These are phyloP conservation scores for Candida montana DNA, from an alignment of 805 yeast species.

Conservation along the genomic window DNA sequence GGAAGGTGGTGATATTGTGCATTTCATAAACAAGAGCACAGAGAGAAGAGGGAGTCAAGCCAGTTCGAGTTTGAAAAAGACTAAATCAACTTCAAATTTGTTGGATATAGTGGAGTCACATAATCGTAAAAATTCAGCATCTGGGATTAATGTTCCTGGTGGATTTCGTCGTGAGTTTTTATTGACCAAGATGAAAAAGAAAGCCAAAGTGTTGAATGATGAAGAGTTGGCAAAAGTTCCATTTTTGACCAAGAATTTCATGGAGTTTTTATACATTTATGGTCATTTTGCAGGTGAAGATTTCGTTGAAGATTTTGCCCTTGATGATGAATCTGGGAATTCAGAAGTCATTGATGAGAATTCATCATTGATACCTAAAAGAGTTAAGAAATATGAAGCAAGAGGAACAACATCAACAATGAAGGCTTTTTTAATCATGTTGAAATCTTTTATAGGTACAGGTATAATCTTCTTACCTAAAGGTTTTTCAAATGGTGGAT, in stretches of 20 bases:
- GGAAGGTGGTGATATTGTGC: conserved; percentile 25
- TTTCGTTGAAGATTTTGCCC: conserved; percentile 59
- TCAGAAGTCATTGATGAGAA: conserved; percentile 24
- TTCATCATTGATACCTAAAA: conserved; percentile 22
- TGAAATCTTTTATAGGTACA: conserved; percentile 75
- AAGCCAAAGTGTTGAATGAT: conserved; percentile 16
- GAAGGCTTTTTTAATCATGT: conserved; percentile 64
- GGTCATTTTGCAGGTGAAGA: conserved; percentile 88
- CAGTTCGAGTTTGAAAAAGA: conserved; percentile 10
- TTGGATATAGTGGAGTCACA: conserved; percentile 8
- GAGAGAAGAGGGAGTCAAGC: not conserved
- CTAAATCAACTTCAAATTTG: conserved; percentile 19
- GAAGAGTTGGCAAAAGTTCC: conserved; percentile 33
- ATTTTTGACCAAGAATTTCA: conserved; percentile 62
- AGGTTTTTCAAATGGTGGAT: conserved; percentile 71
- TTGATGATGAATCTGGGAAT: conserved; percentile 34
- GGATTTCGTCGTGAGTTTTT: conserved; percentile 75
- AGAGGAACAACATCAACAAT: conserved; percentile 66
- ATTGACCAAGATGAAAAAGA: conserved; percentile 30
- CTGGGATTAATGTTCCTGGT: conserved; percentile 71
- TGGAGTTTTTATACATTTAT: conserved; percentile 71
- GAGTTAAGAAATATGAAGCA: conserved; percentile 24
- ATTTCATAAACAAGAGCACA: conserved; percentile 12
- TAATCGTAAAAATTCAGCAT: conserved; percentile 35
- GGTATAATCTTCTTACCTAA: conserved; percentile 68